Evolutionary conservation across 1,139 yeast species (phyloP).

Genomic region (Pichia sp.): DNA sequence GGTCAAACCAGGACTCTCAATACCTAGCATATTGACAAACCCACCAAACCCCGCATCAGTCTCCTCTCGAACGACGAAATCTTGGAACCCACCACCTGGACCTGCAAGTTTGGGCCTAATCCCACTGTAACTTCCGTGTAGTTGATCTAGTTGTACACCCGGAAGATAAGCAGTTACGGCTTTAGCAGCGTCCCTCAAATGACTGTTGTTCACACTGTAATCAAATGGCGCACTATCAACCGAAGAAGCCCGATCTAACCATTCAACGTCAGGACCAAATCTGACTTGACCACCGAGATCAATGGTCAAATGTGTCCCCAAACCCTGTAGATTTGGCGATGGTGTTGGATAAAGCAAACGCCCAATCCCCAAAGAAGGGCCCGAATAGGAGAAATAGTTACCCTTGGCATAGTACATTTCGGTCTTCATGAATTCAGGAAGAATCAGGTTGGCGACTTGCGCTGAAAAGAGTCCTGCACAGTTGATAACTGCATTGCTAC

Average conservation of each 20-base stretch:
- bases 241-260: slow-evolving; percentile 58
- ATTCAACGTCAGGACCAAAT: slow-evolving; percentile 88
- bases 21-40: slow-evolving; percentile 63
- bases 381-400: slow-evolving; percentile 57
- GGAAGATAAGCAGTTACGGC: slow-evolving; percentile 65
- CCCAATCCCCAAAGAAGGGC: slow-evolving; percentile 33
- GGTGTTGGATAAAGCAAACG: slow-evolving; percentile 66
- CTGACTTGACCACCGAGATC: slow-evolving; percentile 74
- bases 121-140: slow-evolving; percentile 70
- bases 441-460: slow-evolving; percentile 53
- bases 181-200: slow-evolving; percentile 46
- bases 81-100: slow-evolving; percentile 49
- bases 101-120: slow-evolving; percentile 70
- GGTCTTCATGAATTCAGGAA: slow-evolving; percentile 48
- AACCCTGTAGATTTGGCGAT: slow-evolving; percentile 58
- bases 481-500: slow-evolving; percentile 57
- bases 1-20: slow-evolving; percentile 88
- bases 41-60: slow-evolving; percentile 34
- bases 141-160: slow-evolving; percentile 38
- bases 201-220: slow-evolving; percentile 34
- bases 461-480: slow-evolving; percentile 78
- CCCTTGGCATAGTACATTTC: slow-evolving; percentile 74
- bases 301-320: slow-evolving; percentile 83
- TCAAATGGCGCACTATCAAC: slow-evolving; percentile 11
- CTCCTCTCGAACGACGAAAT: slow-evolving; percentile 66